Evolutionary conservation across 495 filamentous ascomycete genomes (phyloP).

Genomic region (Chaetomium fimeti): DNA sequence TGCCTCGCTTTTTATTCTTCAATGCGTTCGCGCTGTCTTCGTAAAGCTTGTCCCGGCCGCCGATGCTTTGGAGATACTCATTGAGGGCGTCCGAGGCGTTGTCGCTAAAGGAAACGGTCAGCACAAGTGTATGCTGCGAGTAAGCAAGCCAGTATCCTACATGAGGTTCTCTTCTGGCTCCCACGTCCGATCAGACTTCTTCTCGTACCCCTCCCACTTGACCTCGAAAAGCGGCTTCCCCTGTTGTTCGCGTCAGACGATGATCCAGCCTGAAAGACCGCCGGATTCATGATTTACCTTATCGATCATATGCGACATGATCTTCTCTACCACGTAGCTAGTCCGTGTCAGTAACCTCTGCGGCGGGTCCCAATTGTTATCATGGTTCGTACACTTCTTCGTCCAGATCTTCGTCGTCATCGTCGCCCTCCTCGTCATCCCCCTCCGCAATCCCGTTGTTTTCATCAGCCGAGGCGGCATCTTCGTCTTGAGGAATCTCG

Average conservation of each 20-base stretch:
- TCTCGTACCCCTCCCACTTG: constrained; percentile 64
- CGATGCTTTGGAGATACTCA: constrained; percentile 46
- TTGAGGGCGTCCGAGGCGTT: constrained; percentile 47
- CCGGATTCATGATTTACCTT: not conserved
- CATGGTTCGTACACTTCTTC: constrained; percentile 42
- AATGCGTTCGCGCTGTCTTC: constrained; percentile 39
- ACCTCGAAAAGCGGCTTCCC: constrained; percentile 50
- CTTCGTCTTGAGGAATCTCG: constrained; percentile 32
- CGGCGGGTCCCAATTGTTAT: not conserved
- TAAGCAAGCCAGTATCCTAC: constrained; percentile 34
- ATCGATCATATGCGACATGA: constrained; percentile 52
- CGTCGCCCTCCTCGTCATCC: constrained; percentile 41
- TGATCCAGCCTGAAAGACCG: not conserved
- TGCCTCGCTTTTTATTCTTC: constrained; percentile 49
- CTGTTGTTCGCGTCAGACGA: constrained; percentile 24
- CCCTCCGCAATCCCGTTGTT: constrained; percentile 39
- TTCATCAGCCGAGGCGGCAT: constrained; percentile 32
- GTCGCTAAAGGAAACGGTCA: constrained; percentile 33
- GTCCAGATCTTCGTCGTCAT: constrained; percentile 41
- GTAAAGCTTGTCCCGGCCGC: constrained; percentile 55
- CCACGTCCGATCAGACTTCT: constrained; percentile 58
- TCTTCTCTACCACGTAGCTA: constrained; percentile 60
- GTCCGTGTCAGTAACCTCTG: constrained; percentile 14
- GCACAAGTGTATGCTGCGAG: not conserved
- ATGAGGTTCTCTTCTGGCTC: constrained; percentile 59